Evolutionary conservation across 176 grass and related monocot genomes (phyloP), one percentile per base, ranked within the genome.

Genomic region (Microstegium vimineum): DNA sequence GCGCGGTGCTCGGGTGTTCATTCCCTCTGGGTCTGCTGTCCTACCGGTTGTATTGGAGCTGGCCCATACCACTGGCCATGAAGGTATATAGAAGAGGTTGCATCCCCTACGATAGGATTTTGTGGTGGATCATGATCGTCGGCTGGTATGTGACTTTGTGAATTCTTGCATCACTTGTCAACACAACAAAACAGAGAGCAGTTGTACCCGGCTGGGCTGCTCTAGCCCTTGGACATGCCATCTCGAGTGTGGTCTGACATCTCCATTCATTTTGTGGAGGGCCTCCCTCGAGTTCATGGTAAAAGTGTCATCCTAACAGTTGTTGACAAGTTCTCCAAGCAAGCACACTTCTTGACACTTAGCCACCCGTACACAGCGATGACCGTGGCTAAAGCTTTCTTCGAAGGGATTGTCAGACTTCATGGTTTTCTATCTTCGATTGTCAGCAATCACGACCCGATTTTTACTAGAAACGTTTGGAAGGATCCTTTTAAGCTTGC

Each of bases 181-280:
- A 1, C 14, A 27, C 2, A 73, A 73, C 42, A 49, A 73, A 6
- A 73, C 1, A 0, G 3, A 0, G 3, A 49, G 4, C 8, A 6
- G 0, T 3, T 49, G 0, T 6, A 10, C 1, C 26, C 3, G 0
- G 42, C 7, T 0, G 26, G 70, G 0, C 26, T 73, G 0, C 22
- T 73, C 0, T 42, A 73, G 1, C 70, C 42, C 0, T 12, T 47
- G 1, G 0, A 4, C 0, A 7, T 49, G 2, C 41, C 69, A 0
- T 30, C 41, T 1, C 2, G 10, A 1, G 15, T 49, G 0, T 73
- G 70, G 41, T 5, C 14, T 3, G 6, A 31, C 7, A 72, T 42
- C 4, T 23, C 67, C 1, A 2, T 70, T 10, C 22, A 70, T 3
- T 42, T 70, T 11, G 3, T 42, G 0, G 66, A 70, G 3, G 37